Base-by-base conservation (phyloP, 495 filamentous ascomycete species). In the Lindgomyces ingoldianus region DNA sequence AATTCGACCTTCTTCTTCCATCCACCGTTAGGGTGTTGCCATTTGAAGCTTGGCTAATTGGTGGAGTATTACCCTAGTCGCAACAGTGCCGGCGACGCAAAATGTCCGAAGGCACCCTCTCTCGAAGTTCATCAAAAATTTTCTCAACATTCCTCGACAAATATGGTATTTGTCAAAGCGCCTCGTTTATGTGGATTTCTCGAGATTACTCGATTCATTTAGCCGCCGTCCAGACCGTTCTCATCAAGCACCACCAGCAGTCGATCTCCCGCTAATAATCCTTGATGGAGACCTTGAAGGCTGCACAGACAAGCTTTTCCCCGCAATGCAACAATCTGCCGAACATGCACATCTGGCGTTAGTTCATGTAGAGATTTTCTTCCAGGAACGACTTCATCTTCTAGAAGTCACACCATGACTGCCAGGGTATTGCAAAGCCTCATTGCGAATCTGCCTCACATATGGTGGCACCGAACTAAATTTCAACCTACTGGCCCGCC, bases 321-420 rank as follows among this genome's bases (percentile, higher is more conserved):
- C 65, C 65, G 65, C 65, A 68, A 57, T 68, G 65, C 65, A 59
- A 58, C 3, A 22, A 68, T 68, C 65, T 68, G 59, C 65, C 65
- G 65, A 62, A 63, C 45, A 45, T 51, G 50, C 55, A 39, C 36
- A 54, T 27, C 55, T 60, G 26, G 45, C 56, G 49, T 49, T 60
- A 48, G 54, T 44, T 51, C 26, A 58, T 64, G 52, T 16, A 27
- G 22, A 58, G 57, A 3, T 42, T 39, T n/a, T 30, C 33, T 25
- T 49, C 39, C 47, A 64, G 62, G 44, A 57, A 64, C 47, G 11
- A 41, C 27, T 24, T 9, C 45, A 39, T 21, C 14, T 26, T 27
- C 27, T 16, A 52, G 26, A 30, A 41, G 33, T 55, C 33, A 24
- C 33, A 41, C 14, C 21, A 22, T n/a, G 44, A 19, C n/a, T n/a